Conservation (phyloP, 495 filamentous ascomycete genomes). For the Aspergillus cristatus region DNA sequence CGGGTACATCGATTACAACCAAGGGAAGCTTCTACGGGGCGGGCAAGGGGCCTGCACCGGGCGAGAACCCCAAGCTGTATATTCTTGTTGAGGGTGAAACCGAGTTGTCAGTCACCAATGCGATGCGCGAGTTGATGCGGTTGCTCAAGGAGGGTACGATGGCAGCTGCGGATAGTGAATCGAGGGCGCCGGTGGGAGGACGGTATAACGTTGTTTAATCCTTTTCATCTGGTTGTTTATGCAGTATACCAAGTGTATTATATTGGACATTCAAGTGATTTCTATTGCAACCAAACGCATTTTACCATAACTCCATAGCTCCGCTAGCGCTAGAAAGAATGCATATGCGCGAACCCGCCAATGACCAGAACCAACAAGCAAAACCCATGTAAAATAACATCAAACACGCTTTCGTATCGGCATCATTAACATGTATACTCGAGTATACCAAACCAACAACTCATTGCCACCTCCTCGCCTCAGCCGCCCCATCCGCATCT, state of each 20-base stretch:
- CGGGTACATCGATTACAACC: conserved; percentile 92
- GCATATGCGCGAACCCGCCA: too few species aligned
- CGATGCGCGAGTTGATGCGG: conserved; percentile 83
- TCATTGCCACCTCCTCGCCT: conserved; percentile 46
- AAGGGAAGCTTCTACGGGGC: conserved; percentile 84
- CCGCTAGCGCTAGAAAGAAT: too few species aligned
- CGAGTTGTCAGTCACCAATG: conserved; percentile 80
- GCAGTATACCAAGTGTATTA: conserved; percentile 11
- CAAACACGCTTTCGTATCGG: too few species aligned
- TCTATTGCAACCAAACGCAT: neutral
- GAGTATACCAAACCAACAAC: neutral
- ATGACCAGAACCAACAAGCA: neutral
- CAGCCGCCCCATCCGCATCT: conserved; percentile 45
- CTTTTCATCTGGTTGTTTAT: too few species aligned
- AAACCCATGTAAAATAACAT: too few species aligned
- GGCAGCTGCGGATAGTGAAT: conserved; percentile 78
- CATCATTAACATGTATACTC: neutral
- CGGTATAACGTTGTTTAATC: conserved; percentile 79
- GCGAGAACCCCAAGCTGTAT: conserved; percentile 81
- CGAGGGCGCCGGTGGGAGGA: conserved; percentile 67
- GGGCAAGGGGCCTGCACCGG: conserved; percentile 68
- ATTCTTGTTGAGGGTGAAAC: conserved; percentile 97
- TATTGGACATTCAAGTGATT: too few species aligned
- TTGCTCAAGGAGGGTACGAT: conserved; percentile 87
- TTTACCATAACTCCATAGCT: too few species aligned